Evolutionary conservation across 371 early-diverging fungal species (phyloP), one percentile per base, ranked within the genome.

Genomic region (Circinella umbellata): DNA sequence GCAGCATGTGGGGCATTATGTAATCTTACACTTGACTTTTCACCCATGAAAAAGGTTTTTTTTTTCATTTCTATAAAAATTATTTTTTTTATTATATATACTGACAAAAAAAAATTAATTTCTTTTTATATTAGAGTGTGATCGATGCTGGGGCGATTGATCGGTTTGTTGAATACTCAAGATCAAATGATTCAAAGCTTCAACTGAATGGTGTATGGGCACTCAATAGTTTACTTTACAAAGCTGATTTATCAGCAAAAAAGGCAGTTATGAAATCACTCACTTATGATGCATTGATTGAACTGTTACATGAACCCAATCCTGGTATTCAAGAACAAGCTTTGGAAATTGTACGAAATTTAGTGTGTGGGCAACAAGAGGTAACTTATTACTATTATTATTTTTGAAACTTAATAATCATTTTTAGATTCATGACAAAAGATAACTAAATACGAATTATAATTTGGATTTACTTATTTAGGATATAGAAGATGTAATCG

Each of bases 21-120:
- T 78, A 96, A 96, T 69, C 83, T 96, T 53, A 93, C 94, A 1
- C 78, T 96, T 17, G 95, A 95, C 59, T 94, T 96, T 67, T 91
- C 92, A 11, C 95, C 96, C 0, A 94, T 96, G 93, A 94, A 93
- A 69, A 89, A 89, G 73, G 85, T 27, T 27, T 27, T 27, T 27
- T 27, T 27, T 27, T 27, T 27, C 11, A 1, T 42, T 42, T 11
- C 11, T 42, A 3, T 42, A 11, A 42, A 42, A 42, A 42, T 42
- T 4, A 53, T 6, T 53, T 6, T 17, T 18, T 1, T 18, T 4
- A 13, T 53, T 53, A 4, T 53, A n/a, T 53, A 13, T 27, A 27
- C 2, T 54, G 1, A 14, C 15, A 46, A 13, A 38, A 10, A 47
- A 36, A 35, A 20, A 8, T 17, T 49, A 47, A 11, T 51, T 15